These are phyloP conservation scores for Rhytidhysteron rufulum DNA, from an alignment of 2,329 filamentous ascomycete species.

Conservation along the genomic window DNA sequence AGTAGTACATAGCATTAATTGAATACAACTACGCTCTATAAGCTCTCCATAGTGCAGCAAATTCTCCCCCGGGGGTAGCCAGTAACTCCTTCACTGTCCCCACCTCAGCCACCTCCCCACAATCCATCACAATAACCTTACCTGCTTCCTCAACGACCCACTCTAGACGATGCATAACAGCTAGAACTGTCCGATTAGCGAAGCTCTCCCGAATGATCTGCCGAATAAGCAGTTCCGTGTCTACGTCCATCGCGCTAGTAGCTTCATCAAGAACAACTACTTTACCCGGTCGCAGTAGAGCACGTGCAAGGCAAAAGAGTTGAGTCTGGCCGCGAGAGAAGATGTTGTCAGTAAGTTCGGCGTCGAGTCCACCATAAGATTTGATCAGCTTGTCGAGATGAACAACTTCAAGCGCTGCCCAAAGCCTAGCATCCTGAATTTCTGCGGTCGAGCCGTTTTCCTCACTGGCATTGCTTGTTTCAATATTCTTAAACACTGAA, in stretches of 20 bases:
- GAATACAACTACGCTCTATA: too few species aligned
- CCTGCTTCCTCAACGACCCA: slow-evolving; percentile 97
- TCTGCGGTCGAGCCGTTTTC: too few species aligned
- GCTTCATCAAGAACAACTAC: slow-evolving; percentile 16
- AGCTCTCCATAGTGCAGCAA: too few species aligned
- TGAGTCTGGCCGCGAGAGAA: slow-evolving; percentile 53
- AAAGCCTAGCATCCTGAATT: slow-evolving; percentile 6
- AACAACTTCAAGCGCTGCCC: slow-evolving; percentile 38
- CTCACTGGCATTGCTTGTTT: too few species aligned
- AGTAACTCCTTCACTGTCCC: too few species aligned
- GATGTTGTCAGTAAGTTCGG: slow-evolving; percentile 3
- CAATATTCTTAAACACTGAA: too few species aligned
- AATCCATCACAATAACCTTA: slow-evolving; percentile 86
- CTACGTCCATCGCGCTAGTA: slow-evolving; percentile 67
- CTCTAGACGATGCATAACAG: slow-evolving; percentile 86
- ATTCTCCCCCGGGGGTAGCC: too few species aligned
- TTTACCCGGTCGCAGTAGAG: slow-evolving; percentile 41
- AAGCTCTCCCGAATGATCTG: slow-evolving; percentile 80
- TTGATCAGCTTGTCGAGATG: slow-evolving; percentile 36
- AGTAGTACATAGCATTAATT: too few species aligned
- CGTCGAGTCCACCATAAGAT: slow-evolving; percentile 8
- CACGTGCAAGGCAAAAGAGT: slow-evolving; percentile 57
- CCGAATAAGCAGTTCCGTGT: slow-evolving; percentile 88
- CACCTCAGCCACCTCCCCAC: slow-evolving; percentile 83
- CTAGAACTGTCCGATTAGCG: slow-evolving; percentile 82